A percentile compares a stretch with the other conserved stretches of the same genome.
Evolutionary conservation across 306 rosid genomes (phyloP).

Genomic region (barrel medic (Medicago truncatula)): MtrunA17r5.0-ANR NC_053047.1:75501-76000

Average conservation of each 20-base stretch:
- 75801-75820: slow-evolving; percentile 95
- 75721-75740: slow-evolving; percentile 89
- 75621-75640: slow-evolving; percentile 94
- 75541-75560: slow-evolving; percentile 93
- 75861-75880: slow-evolving; percentile 31
- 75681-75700: slow-evolving; percentile 98
- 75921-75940: slow-evolving; percentile 41
- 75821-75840: slow-evolving; percentile 59
- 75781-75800: slow-evolving; percentile 85
- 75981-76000: slow-evolving; percentile 1
- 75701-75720: slow-evolving; percentile 91
- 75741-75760: slow-evolving; percentile 66
- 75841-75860: slow-evolving; percentile 18
- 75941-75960: slow-evolving; percentile 31
- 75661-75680: slow-evolving; percentile 90
- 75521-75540: slow-evolving; percentile 94
- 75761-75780: slow-evolving; percentile 94
- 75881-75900: slow-evolving; percentile 31
- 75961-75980: background rate
- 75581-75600: slow-evolving; percentile 86
- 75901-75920: slow-evolving; percentile 36
- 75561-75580: slow-evolving; percentile 94
- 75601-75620: slow-evolving; percentile 91
- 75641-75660: slow-evolving; percentile 95
- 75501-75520: slow-evolving; percentile 90